Percentiles rank a stretch among this genome's conserved stretches.
These are phyloP conservation scores for Angomonas desouzai DNA, from an alignment of 208 protist species.

Conservation along the genomic window DNA sequence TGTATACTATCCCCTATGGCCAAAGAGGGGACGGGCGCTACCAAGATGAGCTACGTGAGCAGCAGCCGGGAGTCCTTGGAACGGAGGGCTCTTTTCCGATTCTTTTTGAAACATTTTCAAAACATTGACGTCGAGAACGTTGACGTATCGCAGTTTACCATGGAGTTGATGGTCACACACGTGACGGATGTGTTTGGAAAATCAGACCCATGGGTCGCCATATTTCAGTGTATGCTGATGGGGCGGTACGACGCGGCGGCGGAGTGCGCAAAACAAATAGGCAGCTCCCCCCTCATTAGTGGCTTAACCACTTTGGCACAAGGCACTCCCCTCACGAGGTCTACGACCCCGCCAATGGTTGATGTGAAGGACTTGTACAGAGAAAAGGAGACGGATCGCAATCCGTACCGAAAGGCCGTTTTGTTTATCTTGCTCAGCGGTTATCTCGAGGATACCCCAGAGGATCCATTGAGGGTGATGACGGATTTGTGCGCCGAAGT, in stretches of 20 bases:
- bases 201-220: neutral
- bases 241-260: constrained; percentile 3
- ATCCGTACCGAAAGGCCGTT: neutral
- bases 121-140: neutral
- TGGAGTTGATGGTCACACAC: neutral
- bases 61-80: constrained; percentile 1
- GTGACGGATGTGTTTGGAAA: neutral
- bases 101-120: neutral
- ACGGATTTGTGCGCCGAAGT: neutral
- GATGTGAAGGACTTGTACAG: neutral
- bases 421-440: neutral
- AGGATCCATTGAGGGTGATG: neutral
- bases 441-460: neutral
- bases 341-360: neutral
- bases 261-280: constrained; percentile 1
- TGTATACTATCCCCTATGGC: neutral
- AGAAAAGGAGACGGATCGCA: neutral
- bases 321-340: neutral
- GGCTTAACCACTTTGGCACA: neutral
- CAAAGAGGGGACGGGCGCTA: neutral
- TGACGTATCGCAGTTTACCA: neutral
- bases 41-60: constrained; percentile 2
- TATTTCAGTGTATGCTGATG: constrained; percentile 4
- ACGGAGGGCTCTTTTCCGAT: neutral
- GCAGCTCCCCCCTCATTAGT: neutral